Base-by-base conservation (phyloP, 441 rosid genomes). In the Croton setiger region DNA sequence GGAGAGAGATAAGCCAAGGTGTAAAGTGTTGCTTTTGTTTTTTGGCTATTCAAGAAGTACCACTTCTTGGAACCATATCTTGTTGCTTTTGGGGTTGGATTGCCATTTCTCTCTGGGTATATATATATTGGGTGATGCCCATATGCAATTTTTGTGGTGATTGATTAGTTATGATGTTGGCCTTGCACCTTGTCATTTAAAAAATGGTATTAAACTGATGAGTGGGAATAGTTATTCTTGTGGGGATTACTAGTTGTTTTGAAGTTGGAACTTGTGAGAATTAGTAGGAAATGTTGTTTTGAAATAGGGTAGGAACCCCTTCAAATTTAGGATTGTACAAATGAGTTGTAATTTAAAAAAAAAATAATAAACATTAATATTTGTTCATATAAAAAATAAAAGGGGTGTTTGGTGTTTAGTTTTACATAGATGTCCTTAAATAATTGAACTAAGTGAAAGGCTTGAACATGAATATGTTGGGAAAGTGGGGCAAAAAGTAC, bases 51-150 rank as follows among this genome's bases (percentile, higher is more conserved):
- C 58, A 70, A 37, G 33, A 45, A 63, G 67, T 53, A 55, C 63
- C 73, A 68, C 76, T 61, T 44, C 14, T 65, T 35, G 36, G 65
- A 74, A 63, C 68, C 51, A 55, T 72, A 72, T 71, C 68, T 57
- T 39, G 8, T 27, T 27, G 31, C 31, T 27, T 27, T 60, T 53
- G 56, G 66, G 70, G 70, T 49, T 69, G 75, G 78, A 71, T 65
- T 37, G 2, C 7, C 48, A n/a, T 23, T 54, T 3, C 49, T 14
- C 8, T 51, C 54, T 47, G 69, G 75, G 65, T 63, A 68, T 60
- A 15, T 17, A 41, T 7, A 37, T 15, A 51, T 4, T 44, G 14
- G 23, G 63, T 18, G 4, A 9, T 49, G 51, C 51, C 20, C 35
- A 18, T 55, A 44, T 0, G 15, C 37, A 39, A 47, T 23, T 39